Evolutionary conservation across 148 eudicot genomes (phyloP), one percentile per base, ranked within the genome.

Genomic region (Nyssa sinensis): DNA sequence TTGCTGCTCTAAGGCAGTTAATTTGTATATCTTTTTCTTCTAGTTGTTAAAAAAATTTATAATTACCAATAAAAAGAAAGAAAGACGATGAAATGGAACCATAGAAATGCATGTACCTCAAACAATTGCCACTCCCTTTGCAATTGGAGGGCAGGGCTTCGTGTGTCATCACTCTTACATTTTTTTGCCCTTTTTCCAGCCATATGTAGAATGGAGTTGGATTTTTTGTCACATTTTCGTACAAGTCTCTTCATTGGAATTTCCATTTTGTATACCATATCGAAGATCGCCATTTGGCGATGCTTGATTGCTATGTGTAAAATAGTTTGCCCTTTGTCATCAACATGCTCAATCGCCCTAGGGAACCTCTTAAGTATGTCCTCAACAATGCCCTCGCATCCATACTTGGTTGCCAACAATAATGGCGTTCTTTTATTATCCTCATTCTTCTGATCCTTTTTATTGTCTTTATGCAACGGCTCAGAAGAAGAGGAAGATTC

Each of bases 361-460:
- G 25, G 25, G 59, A 17, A 21, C 59, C 17, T 13, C 5, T 19
- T 1, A 0, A 21, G 24, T 55, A 55, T 55, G 0, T 55, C 9
- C 9, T 21, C 14, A 21, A 55, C 59, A 55, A 55, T 55, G 24
- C 21, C 59, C 24, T 17, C 24, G n/a, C 63, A 57, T 13, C 64
- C 73, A 11, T n/a, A 0, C 64, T 33, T 57, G 19, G 31, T 70
- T 17, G 73, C 73, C 63, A 57, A n/a, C 31, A 70, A n/a, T 19
- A 70, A 57, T 55, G 73, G 73, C 10, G 68, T 21, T 55, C 9
- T 37, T 37, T 37, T 9, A 37, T 37, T 37, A 4, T 9, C 44
- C 44, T 37, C 44, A 4, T 3, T 9, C 9, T 37, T 37, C 44
- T 39, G 1, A 39, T 39, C 4, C 4, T 9, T 3, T 3, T 37